Conservation (phyloP, 352 stramenopile species). For the Phytophthora macrochlamydospora region DNA sequence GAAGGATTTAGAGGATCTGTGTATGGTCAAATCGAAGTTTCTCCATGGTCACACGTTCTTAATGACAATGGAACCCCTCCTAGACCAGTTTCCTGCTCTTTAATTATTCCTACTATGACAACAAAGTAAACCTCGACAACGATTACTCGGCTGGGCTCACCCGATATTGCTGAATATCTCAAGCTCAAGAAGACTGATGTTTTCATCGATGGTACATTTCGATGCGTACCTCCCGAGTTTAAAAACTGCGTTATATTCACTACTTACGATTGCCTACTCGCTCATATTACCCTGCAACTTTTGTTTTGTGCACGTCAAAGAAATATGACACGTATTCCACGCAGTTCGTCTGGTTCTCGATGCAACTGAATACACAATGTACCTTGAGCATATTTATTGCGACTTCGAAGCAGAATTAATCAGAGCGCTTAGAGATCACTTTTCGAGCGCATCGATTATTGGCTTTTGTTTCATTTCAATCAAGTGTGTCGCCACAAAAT, state of each 20-base stretch:
- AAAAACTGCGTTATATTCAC: conserved; percentile 21
- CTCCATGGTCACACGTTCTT: not conserved
- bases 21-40: not conserved
- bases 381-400: conserved; percentile 15
- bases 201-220: conserved; percentile 35
- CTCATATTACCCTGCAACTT: conserved; percentile 8
- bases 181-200: conserved; percentile 14
- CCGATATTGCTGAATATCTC: conserved; percentile 12
- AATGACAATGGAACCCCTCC: not conserved
- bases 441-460: conserved; percentile 2
- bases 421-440: conserved; percentile 12
- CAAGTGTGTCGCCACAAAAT: conserved; percentile 10
- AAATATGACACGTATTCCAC: conserved; percentile 20
- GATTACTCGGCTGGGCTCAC: conserved; percentile 27
- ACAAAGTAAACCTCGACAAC: not conserved
- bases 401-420: conserved; percentile 29
- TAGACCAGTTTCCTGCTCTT: not conserved
- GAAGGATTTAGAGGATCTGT: not conserved
- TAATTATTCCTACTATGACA: not conserved
- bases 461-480: conserved; percentile 31
- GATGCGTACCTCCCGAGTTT: conserved; percentile 14
- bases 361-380: conserved; percentile 6
- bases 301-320: conserved; percentile 14
- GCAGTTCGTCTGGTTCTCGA: conserved; percentile 12
- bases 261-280: conserved; percentile 8